Base-by-base conservation (phyloP, 1,139 yeast species). In the Candida dubliniensis region DNA sequence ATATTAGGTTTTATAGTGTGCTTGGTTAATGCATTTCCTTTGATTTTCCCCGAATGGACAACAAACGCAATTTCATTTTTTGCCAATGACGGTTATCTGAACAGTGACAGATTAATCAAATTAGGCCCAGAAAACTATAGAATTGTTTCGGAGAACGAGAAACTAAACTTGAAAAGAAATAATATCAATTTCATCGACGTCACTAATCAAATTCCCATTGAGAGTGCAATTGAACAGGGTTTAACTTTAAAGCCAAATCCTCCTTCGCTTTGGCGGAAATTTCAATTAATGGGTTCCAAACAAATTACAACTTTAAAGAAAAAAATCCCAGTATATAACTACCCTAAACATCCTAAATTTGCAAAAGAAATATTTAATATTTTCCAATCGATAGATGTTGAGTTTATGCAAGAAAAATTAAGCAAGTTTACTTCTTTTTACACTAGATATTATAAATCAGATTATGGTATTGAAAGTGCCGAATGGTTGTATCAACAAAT, bases 381-480 rank as follows among this genome's bases (percentile, higher is more conserved):
- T 38, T 61, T 74, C 41, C 56, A 56, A 14, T 44, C 61, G 3
- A 74, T 84, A 47, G 72, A 79, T 50, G 66, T 65, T 43, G 69
- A 68, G 8, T 61, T 67, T 25, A 74, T 87, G 66, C 69, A 77
- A 55, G 64, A 66, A 27, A 79, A 79, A 53, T 71, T 88, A 61
- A 79, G 81, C 29, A 65, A 75, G 43, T 82, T 88, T 57, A 71
- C 91, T 8, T 80, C 87, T 31, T 89, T 87, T 60, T 80, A 70
- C 63, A 84, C 91, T n/a, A 76, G 98, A 47, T 87, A 86, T 61
- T 90, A 88, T 67, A 85, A 86, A 64, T 77, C 89, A 1, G 75
- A 77, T 25, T 60, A 76, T 23, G 99, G 98, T 0, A 66, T 71
- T 9, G 79, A 85, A 50, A 81, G 93, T 57, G 84, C 96, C 10